Base-by-base conservation (phyloP, 2,329 filamentous ascomycete genomes). In the Aspergillus sp. region DNA sequence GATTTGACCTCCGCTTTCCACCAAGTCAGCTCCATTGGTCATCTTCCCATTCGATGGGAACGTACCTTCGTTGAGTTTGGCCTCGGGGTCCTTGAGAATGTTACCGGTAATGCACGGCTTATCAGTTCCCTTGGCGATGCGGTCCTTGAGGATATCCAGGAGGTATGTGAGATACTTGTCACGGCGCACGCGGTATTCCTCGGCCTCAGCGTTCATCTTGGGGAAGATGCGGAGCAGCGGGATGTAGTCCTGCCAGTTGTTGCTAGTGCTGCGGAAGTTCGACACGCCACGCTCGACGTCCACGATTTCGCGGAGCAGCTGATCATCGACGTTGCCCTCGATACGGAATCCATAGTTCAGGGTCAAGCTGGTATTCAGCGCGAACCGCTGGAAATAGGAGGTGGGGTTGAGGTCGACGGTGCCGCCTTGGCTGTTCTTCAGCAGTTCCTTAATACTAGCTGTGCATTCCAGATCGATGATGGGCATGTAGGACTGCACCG, bases 201-300 rank as follows among this genome's bases (percentile, higher is more conserved):
- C 73, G 0, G 88, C 87, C 45, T 83, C 79, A 2, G 76, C 76
- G 61, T 83, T 90, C 57, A 79, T 79, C 30, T 77, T 82, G 2
- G 84, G 80, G 58, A 83, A 79, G 2, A 90, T 68, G 24, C 89
- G 79, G 54, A 94, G 67, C 4, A 92, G 63, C 0, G 89, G 88
- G n/a, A 94, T 82, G 60, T 93, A 93, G 63, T 94, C 89, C 63
- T 90, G 87, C 83, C 87, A 89, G 67, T 93, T 93, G 65, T 91
- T 90, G 61, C 86, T 89, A 0, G 88, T 93, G 22, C 83, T 88
- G 45, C 89, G 76, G 65, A 92, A 87, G 61, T 89, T 89, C 49
- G 85, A 87, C 20, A 94, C 84, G 4, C 84, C 85, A 26, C 88
- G 80, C 68, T 93, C 89, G 3, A 93, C 88, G 44, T 85, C 78